phyloP scores from a whole-genome alignment of 805 yeast species.

The Pichia ethanolica region DNA sequence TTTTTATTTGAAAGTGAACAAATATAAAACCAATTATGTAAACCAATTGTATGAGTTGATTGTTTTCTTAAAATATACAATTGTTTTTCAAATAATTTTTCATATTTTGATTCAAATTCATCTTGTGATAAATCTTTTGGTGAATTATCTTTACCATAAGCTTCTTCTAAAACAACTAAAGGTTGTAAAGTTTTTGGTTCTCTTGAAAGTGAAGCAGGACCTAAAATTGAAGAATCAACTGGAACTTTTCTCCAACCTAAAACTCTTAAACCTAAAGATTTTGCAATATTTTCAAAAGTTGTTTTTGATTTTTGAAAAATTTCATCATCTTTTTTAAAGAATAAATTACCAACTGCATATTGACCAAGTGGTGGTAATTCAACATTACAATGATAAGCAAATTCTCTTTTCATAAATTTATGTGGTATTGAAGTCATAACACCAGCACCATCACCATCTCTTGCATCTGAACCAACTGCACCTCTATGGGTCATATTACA shows the following conservation, averaged over 20 bases:
- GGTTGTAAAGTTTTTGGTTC: slow-evolving; percentile 93
- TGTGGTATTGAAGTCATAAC: slow-evolving; percentile 90
- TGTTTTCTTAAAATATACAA: slow-evolving; percentile 83
- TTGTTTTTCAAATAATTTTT: slow-evolving; percentile 69
- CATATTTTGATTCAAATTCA: slow-evolving; percentile 49
- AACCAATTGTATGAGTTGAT: slow-evolving; percentile 82
- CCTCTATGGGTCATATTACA: slow-evolving; percentile 99
- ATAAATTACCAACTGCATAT: slow-evolving; percentile 91
- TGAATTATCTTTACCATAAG: slow-evolving; percentile 32
- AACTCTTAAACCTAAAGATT: slow-evolving; percentile 67
- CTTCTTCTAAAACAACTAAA: slow-evolving; percentile 62
- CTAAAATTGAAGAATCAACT: slow-evolving; percentile 86
- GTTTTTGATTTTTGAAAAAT: slow-evolving; percentile 61
- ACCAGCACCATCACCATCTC: slow-evolving; percentile 99
- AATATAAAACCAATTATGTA: slow-evolving; percentile 96
- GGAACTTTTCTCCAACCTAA: slow-evolving; percentile 96
- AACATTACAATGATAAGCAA: slow-evolving; percentile 58
- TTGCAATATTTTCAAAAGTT: slow-evolving; percentile 78
- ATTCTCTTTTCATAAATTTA: slow-evolving; percentile 77
- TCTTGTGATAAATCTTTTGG: slow-evolving; percentile 34
- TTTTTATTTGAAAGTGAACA: slow-evolving; percentile 84
- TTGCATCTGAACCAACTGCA: slow-evolving; percentile 91
- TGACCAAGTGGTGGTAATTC: slow-evolving; percentile 73
- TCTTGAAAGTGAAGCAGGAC: slow-evolving; percentile 89
- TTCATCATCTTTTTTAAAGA: slow-evolving; percentile 80